Base-by-base conservation (phyloP, 768 basidiomycete species). In the Harrya chromipes region DNA sequence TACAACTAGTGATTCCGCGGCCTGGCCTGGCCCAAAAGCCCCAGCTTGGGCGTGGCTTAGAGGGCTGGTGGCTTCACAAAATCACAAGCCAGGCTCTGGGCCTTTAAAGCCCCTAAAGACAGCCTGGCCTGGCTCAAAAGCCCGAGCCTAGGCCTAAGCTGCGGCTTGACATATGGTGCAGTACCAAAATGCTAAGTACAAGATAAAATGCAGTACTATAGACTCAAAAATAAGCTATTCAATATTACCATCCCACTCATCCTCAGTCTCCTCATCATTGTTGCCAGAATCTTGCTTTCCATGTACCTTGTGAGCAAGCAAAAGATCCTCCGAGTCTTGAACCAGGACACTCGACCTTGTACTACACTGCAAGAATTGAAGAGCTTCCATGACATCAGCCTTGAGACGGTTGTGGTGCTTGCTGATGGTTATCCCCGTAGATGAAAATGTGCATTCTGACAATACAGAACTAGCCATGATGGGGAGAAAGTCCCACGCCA, bases 381-480 rank as follows among this genome's bases (percentile, higher is more conserved):
- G 43, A 0, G 27, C 53, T 4, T 54, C 29, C 0, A 54, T 4
- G 1, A 54, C 6, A 6, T 54, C 5, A 3, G 48, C 38, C 39
- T 53, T 53, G 38, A 53, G 52, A 19, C 8, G 7, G 26, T 53
- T 53, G 17, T 3, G 5, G 12, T 10, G 14, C 43, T 54, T 54
- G 34, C 14, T 50, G 9, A 54, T 50, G 0, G 49, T 54, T 24
- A 54, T 54, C 7, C 49, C 43, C 3, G 16, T 35, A n/a, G 49
- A 51, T 19, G 31, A 54, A 34, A 54, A 54, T 0, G 2, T 20
- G 1, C 6, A 2, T n/a, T 54, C 40, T 1, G 23, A 50, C 0
- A 40, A 54, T 1, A 50, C 8, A 4, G 43, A 54, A n/a, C 49
- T 54, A 0, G 44, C 49, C 49, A 54, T 54, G 37, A 46, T 54